These are phyloP conservation scores for Pigoraptor vietnamica DNA, from an alignment of 78 protist species.

Conservation along the genomic window DNA sequence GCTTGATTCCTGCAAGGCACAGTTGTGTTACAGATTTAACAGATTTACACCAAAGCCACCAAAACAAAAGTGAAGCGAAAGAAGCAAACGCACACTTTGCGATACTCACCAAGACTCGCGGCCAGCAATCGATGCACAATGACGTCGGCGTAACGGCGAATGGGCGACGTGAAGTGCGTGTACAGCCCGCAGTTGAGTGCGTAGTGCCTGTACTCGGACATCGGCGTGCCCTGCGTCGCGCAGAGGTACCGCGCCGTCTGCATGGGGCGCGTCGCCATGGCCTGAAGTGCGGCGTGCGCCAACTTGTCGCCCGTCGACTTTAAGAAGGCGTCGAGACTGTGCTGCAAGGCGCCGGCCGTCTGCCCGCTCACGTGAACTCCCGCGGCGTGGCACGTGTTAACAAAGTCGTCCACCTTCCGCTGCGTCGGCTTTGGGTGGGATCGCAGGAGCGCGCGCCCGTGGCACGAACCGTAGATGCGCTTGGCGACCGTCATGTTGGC, in stretches of 20 bases:
- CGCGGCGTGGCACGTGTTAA: neutral
- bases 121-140: constrained; percentile 85
- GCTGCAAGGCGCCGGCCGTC: neutral
- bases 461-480: constrained; percentile 47
- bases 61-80: neutral
- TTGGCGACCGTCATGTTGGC: constrained; percentile 89
- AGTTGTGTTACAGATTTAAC: neutral
- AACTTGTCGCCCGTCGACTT: neutral
- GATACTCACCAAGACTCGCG: neutral
- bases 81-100: neutral
- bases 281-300: neutral
- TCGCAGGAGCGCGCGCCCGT: constrained; percentile 74
- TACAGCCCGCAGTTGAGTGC: constrained; percentile 78
- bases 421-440: constrained; percentile 74
- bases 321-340: neutral
- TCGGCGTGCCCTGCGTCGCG: constrained; percentile 10
- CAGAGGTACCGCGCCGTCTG: constrained; percentile 67
- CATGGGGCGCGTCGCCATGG: constrained; percentile 66
- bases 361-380: neutral
- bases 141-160: constrained; percentile 88
- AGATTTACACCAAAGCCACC: neutral
- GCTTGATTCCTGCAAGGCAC: too few relatives aligned
- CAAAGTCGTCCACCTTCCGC: constrained; percentile 12
- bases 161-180: constrained; percentile 99
- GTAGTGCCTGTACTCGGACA: constrained; percentile 61